Percentiles rank a stretch among this genome's conserved stretches.
These are phyloP conservation scores for Vinca minor DNA, from an alignment of 257 asterid species.

Conservation along the genomic window DNA sequence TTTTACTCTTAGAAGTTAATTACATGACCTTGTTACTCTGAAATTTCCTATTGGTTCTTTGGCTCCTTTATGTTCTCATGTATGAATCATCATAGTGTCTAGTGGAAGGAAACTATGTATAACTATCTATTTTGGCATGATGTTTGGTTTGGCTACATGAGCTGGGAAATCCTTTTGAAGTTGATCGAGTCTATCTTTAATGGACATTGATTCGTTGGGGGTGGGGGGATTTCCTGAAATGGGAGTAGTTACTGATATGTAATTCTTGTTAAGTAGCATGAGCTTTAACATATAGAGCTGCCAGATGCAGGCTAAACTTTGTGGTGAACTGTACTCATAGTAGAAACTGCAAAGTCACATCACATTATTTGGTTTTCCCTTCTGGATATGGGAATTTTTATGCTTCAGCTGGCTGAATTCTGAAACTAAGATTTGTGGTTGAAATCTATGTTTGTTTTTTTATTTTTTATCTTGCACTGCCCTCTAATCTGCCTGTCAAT, in stretches of 20 bases:
- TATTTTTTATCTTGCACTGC: background rate
- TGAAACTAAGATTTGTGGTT: background rate
- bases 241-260: background rate
- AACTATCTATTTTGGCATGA: background rate
- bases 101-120: background rate
- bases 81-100: background rate
- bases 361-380: background rate
- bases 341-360: background rate
- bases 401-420: background rate
- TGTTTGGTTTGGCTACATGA: background rate
- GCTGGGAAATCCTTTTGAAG: background rate
- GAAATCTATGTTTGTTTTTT: background rate
- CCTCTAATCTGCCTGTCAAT: background rate
- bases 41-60: background rate
- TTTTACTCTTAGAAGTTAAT: background rate
- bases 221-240: background rate
- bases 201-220: background rate
- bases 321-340: background rate
- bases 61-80: background rate
- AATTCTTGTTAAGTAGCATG: background rate
- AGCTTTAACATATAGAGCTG: background rate
- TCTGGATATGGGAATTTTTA: background rate
- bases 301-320: background rate
- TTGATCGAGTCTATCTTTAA: too few relatives aligned
- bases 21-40: background rate